Evolutionary conservation across 1,284 basidiomycete genomes (phyloP), one percentile per base, ranked within the genome.

Genomic region (Ganoderma leucocontextum): DNA sequence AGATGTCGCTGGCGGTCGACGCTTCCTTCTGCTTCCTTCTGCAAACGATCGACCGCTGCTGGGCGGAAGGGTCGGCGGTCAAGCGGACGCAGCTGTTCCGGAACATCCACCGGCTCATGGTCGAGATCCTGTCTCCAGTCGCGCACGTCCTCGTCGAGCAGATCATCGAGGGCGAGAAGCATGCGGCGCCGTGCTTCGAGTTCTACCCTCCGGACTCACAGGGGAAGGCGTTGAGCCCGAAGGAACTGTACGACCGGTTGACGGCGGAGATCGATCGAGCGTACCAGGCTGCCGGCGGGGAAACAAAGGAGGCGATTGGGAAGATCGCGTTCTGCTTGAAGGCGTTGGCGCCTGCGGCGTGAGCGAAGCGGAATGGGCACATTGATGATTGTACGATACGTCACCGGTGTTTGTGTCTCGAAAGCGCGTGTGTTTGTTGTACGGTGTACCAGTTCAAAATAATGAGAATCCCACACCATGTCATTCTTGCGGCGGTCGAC

Each of bases 1-100:
- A 75, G 74, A 60, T 75, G 41, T 66, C 67, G 25, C 64, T 66
- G 39, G 71, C 73, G 4, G 64, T 70, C 33, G 62, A 74, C 52
- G 71, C 73, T 10, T 55, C 68, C 22, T 75, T 71, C 62, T 74
- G 74, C 65, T 71, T 72, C 42, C 62, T 75, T n/a, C 65, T 75
- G 10, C 66, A 68, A 49, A 73, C 71, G n/a, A 64, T 75, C 52
- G 69, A 75, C 44, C 65, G 65, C 36, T 63, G 61, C 10, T 74
- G 73, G 71, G 29, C 64, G 41, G 72, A 62, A 6, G n/a, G 15
- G 8, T 47, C 62, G 44, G 52, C 38, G 25, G 41, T 39, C 25
- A n/a, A 57, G 49, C 69, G 71, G 17, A 62, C 57, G 25, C 58
- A 64, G 41, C 69, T 74, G 17, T 57, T 72, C 49, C 49, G 63